Evolutionary conservation across 1,139 yeast genomes (phyloP), one percentile per base, ranked within the genome.

Genomic region (Pichia sp.): DNA sequence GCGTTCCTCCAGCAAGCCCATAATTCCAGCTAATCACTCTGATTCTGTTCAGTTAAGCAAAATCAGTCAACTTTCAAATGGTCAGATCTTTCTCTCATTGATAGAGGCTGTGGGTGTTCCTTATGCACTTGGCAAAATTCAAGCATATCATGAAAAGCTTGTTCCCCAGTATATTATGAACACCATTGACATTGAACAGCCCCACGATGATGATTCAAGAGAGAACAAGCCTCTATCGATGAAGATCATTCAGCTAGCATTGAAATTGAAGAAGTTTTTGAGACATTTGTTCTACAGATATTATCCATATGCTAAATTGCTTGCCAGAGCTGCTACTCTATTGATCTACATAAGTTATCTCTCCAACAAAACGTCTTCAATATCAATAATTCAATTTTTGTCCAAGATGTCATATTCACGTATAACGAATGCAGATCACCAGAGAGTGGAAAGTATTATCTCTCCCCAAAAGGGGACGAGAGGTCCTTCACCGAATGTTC

Each of bases 371-470:
- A 66, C 75, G 12, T 75, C 78, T 33, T 75, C 85, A 0, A 81
- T 91, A 1, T 63, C 84, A 0, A 49, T 83, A 3, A 51, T 81
- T 12, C 86, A 86, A 27, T 68, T 66, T 44, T 49, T 86, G 6
- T 69, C 83, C 48, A 69, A 71, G 26, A 74, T 84, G 40, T 75
- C 81, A 45, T 85, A 76, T 52, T 64, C 94, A 0, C 73, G 97
- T 44, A 63, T 83, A 45, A 73, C 72, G 29, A 71, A 67, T 39
- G 69, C 69, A 46, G 94, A 83, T 52, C 73, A 79, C 52, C 60
- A 67, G 27, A 62, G 68, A 41, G 69, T 75, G 41, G 75, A 72
- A 30, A 59, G 33, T 16, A 16, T 8, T 9, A 10, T 35, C 18
- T 27, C 39, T 20, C 27, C 29, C 6, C 9, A 22, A 22, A 20